Conservation (phyloP, 179 eudicot species). For the Silene coronaria region DNA sequence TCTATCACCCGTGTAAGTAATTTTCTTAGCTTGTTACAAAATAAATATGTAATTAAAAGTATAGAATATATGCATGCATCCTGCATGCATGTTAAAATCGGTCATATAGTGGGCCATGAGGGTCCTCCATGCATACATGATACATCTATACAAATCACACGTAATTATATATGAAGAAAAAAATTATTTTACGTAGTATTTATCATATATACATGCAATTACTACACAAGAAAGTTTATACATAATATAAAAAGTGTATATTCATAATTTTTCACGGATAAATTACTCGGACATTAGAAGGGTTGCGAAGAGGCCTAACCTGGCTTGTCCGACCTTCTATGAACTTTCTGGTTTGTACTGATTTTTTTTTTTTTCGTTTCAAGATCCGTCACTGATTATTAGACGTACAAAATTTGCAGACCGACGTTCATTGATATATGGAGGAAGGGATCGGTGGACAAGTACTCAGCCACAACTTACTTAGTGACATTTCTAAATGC, state of each 20-base stretch:
- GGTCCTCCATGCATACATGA: neutral
- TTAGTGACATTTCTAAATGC: constrained; percentile 59
- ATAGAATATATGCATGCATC: neutral
- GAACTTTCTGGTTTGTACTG: too few species aligned
- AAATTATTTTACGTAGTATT: neutral
- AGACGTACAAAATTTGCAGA: constrained; percentile 30
- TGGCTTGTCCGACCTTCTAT: too few species aligned
- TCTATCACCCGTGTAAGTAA: constrained; percentile 79
- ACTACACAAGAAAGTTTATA: too few species aligned
- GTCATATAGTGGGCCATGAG: neutral
- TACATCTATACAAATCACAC: neutral
- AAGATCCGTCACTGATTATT: too few species aligned
- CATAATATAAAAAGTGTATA: too few species aligned
- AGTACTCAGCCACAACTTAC: constrained; percentile 70
- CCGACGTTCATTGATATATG: constrained; percentile 75
- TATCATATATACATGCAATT: too few species aligned
- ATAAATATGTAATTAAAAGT: neutral
- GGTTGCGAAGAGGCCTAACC: too few species aligned
- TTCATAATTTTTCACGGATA: too few species aligned
- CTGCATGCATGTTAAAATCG: constrained; percentile 12
- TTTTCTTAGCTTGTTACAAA: neutral
- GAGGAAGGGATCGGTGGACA: constrained; percentile 73
- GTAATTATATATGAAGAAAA: neutral
- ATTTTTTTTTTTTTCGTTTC: too few species aligned
- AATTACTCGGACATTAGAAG: too few species aligned